phyloP scores from a whole-genome alignment of 352 stramenopile genomes.

The Pythium monospermum region DNA sequence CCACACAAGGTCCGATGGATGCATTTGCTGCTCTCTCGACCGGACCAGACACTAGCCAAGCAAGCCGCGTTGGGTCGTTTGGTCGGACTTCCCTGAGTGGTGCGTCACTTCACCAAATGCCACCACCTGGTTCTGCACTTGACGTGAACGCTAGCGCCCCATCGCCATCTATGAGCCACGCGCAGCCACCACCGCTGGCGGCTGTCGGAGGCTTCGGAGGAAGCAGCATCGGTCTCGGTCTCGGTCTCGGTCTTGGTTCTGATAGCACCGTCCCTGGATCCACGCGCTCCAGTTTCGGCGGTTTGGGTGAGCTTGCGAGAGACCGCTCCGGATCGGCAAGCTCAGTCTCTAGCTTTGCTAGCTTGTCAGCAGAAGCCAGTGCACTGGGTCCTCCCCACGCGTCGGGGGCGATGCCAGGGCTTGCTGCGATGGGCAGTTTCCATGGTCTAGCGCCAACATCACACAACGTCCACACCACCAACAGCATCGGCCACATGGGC shows the following conservation, averaged over 20 bases:
- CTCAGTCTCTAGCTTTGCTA: conserved; percentile 20
- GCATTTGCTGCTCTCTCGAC: conserved; percentile 51
- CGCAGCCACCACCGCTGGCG: too few relatives aligned
- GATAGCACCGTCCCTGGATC: too few relatives aligned
- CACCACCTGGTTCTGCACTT: too few relatives aligned
- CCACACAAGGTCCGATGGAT: conserved; percentile 35
- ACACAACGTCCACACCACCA: background rate
- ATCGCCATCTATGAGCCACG: background rate
- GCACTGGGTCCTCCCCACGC: background rate
- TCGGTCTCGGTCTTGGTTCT: too few relatives aligned
- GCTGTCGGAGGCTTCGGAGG: conserved; percentile 10
- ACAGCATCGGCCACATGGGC: too few relatives aligned
- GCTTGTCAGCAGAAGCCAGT: conserved; percentile 15
- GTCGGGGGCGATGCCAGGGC: background rate
- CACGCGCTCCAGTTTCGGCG: background rate
- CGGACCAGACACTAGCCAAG: conserved; percentile 25
- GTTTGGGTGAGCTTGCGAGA: conserved; percentile 2
- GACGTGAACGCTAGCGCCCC: background rate
- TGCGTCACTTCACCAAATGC: too few relatives aligned
- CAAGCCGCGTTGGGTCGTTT: conserved; percentile 7
- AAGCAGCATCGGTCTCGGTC: background rate
- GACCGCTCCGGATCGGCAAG: conserved; percentile 16
- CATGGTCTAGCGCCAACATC: conserved; percentile 2
- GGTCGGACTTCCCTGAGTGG: conserved; percentile 6
- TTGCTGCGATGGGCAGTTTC: conserved; percentile 24